Percentiles rank a stretch among this genome's conserved stretches.
Conservation (phyloP, 169 alveolate genomes). For the Babesia microti region DNA sequence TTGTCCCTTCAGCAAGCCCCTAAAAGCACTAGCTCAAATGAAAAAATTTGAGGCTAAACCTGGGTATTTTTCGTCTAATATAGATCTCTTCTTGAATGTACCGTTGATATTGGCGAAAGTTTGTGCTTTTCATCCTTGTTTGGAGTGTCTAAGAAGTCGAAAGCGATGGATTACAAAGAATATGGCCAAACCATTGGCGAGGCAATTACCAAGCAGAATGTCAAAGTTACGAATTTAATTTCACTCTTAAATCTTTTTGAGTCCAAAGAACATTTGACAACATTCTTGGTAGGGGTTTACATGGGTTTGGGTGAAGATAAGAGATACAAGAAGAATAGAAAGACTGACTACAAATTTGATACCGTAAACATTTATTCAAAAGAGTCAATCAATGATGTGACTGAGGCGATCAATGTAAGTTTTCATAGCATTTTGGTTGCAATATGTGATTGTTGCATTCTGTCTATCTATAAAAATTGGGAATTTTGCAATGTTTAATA, state of each 20-base stretch:
- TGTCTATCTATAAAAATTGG: too few species aligned
- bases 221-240: too few species aligned
- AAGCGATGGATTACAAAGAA: conserved; percentile 11
- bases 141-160: too few species aligned
- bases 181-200: conserved; percentile 14
- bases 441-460: too few species aligned
- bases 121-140: too few species aligned
- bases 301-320: conserved; percentile 23
- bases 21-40: conserved; percentile 11
- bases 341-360: conserved; percentile 9
- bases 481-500: neutral
- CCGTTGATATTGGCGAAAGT: too few species aligned
- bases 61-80: conserved; percentile 38
- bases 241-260: too few species aligned
- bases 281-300: conserved; percentile 10
- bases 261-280: conserved; percentile 6
- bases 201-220: conserved; percentile 7
- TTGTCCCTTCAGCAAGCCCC: too few species aligned
- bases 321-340: conserved; percentile 32
- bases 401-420: neutral
- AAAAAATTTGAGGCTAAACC: conserved; percentile 17
- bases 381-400: neutral
- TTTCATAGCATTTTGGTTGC: neutral
- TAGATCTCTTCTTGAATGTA: too few species aligned
- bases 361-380: conserved; percentile 6